Percentiles rank a stretch among this genome's conserved stretches.
Conservation (phyloP, 2,329 filamentous ascomycete genomes). For the Aureobasidium sp. region DNA sequence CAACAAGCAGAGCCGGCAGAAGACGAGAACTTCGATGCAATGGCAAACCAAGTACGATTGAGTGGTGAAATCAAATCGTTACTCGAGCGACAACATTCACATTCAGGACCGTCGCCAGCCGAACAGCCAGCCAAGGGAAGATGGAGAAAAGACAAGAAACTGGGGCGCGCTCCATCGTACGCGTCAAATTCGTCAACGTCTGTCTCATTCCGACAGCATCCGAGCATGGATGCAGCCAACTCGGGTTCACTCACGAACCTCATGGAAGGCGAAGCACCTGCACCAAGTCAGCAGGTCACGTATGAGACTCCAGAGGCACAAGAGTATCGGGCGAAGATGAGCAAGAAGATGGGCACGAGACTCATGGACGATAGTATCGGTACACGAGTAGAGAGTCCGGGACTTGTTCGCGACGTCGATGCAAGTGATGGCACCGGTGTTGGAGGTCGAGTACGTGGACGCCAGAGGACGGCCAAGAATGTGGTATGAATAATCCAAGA, state of each 20-base stretch:
- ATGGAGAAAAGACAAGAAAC: slow-evolving; percentile 16
- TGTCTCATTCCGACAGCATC: background rate
- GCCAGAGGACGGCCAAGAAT: slow-evolving; percentile 16
- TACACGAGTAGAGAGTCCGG: slow-evolving; percentile 24
- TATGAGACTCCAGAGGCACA: slow-evolving; percentile 30
- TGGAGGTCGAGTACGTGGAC: slow-evolving; percentile 19
- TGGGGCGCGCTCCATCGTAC: slow-evolving; percentile 14
- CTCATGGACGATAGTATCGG: slow-evolving; percentile 23
- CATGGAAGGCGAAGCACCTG: slow-evolving; percentile 13
- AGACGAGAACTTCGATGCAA: background rate
- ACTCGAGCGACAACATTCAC: slow-evolving; percentile 11
- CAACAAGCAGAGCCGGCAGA: background rate
- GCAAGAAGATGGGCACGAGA: slow-evolving; percentile 27
- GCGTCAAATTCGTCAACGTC: slow-evolving; percentile 2
- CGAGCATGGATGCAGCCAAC: slow-evolving; percentile 7
- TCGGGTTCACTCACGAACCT: slow-evolving; percentile 9
- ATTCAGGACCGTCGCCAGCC: background rate
- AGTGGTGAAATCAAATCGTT: slow-evolving; percentile 14
- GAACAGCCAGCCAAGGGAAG: slow-evolving; percentile 3
- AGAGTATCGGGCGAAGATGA: slow-evolving; percentile 25
- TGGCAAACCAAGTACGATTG: background rate
- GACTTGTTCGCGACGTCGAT: slow-evolving; percentile 26
- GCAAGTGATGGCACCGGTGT: slow-evolving; percentile 16
- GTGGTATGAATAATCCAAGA: background rate
- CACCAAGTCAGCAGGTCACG: slow-evolving; percentile 30